Percentiles rank a stretch among this genome's conserved stretches.
Evolutionary conservation across 345 rosid species (phyloP).

Genomic region (Nephelium lappaceum): DNA sequence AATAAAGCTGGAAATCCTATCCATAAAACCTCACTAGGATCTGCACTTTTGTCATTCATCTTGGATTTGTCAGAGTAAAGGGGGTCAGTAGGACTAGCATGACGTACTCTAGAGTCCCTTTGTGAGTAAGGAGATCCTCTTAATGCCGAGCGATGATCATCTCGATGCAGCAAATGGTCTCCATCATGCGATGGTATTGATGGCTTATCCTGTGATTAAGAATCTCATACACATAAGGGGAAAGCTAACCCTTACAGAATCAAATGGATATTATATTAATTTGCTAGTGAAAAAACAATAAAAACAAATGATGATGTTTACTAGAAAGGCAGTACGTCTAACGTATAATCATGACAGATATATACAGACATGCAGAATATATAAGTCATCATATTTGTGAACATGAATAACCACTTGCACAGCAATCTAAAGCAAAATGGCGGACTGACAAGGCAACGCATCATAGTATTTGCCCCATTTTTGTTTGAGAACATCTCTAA

Average conservation of each 20-base stretch:
- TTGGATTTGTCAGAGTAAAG: constrained; percentile 55
- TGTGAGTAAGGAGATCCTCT: constrained; percentile 64
- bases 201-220: constrained; percentile 80
- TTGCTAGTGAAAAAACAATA: not conserved
- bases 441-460: constrained; percentile 1
- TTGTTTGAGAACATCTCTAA: not conserved
- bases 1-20: constrained; percentile 86
- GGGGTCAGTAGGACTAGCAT: constrained; percentile 71
- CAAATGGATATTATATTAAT: constrained; percentile 15
- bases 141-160: constrained; percentile 48
- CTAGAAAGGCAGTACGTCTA: not conserved
- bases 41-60: constrained; percentile 61
- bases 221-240: constrained; percentile 45
- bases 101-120: constrained; percentile 63
- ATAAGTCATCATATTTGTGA: not conserved
- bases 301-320: constrained; percentile 5
- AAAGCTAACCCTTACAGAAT: constrained; percentile 28
- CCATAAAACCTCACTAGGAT: constrained; percentile 92
- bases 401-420: constrained; percentile 6
- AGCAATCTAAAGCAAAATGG: not conserved
- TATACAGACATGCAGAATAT: not conserved
- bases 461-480: not conserved
- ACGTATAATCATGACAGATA: not conserved
- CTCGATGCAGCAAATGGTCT: constrained; percentile 54
- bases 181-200: constrained; percentile 54